Conservation (phyloP, 2,329 filamentous ascomycete species). For the Hymenoscyphus fructigenus region DNA sequence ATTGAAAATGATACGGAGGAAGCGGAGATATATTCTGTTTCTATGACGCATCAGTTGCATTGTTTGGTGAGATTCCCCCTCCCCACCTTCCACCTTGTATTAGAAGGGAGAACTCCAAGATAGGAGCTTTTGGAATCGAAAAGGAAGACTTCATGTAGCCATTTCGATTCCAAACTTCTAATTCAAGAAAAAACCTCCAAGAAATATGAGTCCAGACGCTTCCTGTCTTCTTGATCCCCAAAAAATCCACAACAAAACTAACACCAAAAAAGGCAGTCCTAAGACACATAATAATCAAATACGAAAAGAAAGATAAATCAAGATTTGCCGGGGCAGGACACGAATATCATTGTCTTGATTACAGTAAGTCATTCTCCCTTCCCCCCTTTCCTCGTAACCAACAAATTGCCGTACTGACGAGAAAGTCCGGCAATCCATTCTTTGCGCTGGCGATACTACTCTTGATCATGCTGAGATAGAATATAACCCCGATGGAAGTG, state of each 20-base stretch:
- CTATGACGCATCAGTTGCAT: slow-evolving; percentile 33
- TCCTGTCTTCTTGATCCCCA: too few relatives aligned
- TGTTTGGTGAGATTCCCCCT: slow-evolving; percentile 26
- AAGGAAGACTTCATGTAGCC: not conserved
- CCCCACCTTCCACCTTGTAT: not conserved
- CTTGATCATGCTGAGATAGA: slow-evolving; percentile 31
- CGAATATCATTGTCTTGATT: slow-evolving; percentile 36
- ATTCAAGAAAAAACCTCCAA: too few relatives aligned
- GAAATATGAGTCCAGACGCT: too few relatives aligned
- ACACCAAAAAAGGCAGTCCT: slow-evolving; percentile 25
- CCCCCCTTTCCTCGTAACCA: not conserved
- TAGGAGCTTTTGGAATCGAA: too few relatives aligned
- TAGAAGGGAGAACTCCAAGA: too few relatives aligned
- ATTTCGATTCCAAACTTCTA: not conserved
- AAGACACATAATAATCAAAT: slow-evolving; percentile 34
- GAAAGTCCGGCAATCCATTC: slow-evolving; percentile 31
- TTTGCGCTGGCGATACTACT: slow-evolving; percentile 36
- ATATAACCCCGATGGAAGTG: slow-evolving; percentile 27
- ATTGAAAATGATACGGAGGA: slow-evolving; percentile 28
- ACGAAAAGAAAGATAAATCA: slow-evolving; percentile 31
- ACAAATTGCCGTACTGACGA: too few relatives aligned
- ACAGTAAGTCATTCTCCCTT: slow-evolving; percentile 26
- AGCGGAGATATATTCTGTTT: slow-evolving; percentile 32
- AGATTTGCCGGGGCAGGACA: slow-evolving; percentile 33
- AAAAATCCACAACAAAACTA: not conserved